Percentiles rank a stretch among this genome's conserved stretches.
These are phyloP conservation scores for Glebionis coronaria DNA, from an alignment of 129 eudicot species.

Conservation along the genomic window DNA sequence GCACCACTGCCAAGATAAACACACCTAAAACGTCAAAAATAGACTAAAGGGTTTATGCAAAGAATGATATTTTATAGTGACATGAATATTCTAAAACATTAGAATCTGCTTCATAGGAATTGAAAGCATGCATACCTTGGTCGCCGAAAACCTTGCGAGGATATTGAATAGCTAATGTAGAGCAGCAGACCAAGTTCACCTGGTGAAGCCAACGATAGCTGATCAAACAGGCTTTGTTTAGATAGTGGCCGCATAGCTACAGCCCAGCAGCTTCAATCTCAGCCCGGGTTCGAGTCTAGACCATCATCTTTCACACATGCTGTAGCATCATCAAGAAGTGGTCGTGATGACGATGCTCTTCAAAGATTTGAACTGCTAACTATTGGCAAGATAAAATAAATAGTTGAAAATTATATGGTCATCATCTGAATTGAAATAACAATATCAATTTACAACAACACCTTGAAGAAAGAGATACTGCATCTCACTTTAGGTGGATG, in stretches of 20 bases:
- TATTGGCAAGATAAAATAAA: conserved; percentile 77
- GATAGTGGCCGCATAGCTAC: conserved; percentile 64
- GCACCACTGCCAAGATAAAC: too few relatives aligned
- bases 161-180: too few relatives aligned
- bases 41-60: too few relatives aligned
- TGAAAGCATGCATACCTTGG: too few relatives aligned
- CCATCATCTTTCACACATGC: conserved; percentile 75
- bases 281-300: conserved; percentile 83
- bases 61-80: too few relatives aligned
- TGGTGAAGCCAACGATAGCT: conserved; percentile 63
- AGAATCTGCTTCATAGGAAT: too few relatives aligned
- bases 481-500: conserved; percentile 24
- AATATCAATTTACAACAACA: conserved; percentile 21
- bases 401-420: neutral
- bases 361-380: conserved; percentile 87
- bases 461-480: conserved; percentile 27
- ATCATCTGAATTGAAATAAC: neutral
- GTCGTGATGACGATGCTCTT: conserved; percentile 76
- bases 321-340: conserved; percentile 50
- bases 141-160: too few relatives aligned
- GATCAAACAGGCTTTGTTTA: conserved; percentile 56
- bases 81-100: too few relatives aligned
- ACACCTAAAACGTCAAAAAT: too few relatives aligned
- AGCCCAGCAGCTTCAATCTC: conserved; percentile 74
- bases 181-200: conserved; percentile 90